Evolutionary conservation across 2,329 filamentous ascomycete genomes (phyloP).

Genomic region (Fusarium metavorans): DNA sequence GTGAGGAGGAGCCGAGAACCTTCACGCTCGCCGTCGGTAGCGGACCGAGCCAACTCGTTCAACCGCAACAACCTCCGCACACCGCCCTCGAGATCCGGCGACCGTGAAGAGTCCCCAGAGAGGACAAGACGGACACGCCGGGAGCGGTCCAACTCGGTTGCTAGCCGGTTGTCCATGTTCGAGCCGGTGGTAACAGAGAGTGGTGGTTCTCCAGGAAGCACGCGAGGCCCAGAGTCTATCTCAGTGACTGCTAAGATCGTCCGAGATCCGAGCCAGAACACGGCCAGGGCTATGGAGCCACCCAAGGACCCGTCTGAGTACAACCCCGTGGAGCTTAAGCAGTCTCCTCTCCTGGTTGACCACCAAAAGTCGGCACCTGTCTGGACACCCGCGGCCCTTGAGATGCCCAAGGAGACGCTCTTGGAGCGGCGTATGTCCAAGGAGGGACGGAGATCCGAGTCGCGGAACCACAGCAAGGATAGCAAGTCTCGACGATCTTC

Average conservation of each 20-base stretch:
- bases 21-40: constrained; percentile 59
- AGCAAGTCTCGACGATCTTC: constrained; percentile 66
- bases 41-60: constrained; percentile 58
- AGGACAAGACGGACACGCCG: constrained; percentile 50
- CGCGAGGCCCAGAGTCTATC: constrained; percentile 77
- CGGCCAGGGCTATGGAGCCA: constrained; percentile 55
- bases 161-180: constrained; percentile 68
- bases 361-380: constrained; percentile 56
- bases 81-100: constrained; percentile 53
- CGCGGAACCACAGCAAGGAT: constrained; percentile 51
- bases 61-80: constrained; percentile 45
- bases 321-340: constrained; percentile 64
- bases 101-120: constrained; percentile 61
- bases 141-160: constrained; percentile 66
- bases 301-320: constrained; percentile 59
- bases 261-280: constrained; percentile 67
- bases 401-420: constrained; percentile 57
- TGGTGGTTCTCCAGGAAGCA: constrained; percentile 43
- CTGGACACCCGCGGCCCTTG: constrained; percentile 44
- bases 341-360: constrained; percentile 70
- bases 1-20: constrained; percentile 64
- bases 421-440: constrained; percentile 62
- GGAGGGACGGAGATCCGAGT: constrained; percentile 51
- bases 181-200: constrained; percentile 51
- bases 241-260: constrained; percentile 89